Evolutionary conservation across 1,284 basidiomycete species (phyloP).

Genomic region (Vanrija sp.): DNA sequence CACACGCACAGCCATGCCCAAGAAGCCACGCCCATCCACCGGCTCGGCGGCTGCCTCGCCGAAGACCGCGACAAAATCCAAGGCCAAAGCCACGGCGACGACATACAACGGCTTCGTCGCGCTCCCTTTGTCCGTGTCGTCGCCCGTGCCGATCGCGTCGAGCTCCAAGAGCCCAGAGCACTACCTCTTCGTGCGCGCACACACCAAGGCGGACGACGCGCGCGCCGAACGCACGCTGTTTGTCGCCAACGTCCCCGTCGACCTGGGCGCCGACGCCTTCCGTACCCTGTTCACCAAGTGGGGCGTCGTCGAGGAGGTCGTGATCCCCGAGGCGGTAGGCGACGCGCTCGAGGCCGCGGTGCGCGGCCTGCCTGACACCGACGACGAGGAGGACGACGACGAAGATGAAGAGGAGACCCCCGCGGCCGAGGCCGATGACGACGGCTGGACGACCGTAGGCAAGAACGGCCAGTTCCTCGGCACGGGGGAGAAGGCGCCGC

Average conservation of each 20-base stretch:
- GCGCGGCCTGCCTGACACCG: constrained; percentile 29
- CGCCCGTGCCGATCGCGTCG: constrained; percentile 20
- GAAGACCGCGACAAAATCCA: neutral
- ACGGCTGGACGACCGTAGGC: neutral
- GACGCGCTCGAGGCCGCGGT: constrained; percentile 38
- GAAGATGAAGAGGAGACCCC: constrained; percentile 40
- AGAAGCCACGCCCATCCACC: neutral
- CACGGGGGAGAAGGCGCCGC: constrained; percentile 45
- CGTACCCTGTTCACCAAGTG: constrained; percentile 65
- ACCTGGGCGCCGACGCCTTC: constrained; percentile 73
- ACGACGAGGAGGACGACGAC: constrained; percentile 50
- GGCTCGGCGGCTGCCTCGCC: neutral
- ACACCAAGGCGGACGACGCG: constrained; percentile 32
- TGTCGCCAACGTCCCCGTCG: constrained; percentile 77
- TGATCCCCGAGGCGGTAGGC: constrained; percentile 51
- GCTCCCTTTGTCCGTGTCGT: constrained; percentile 28
- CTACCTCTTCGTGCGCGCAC: constrained; percentile 41
- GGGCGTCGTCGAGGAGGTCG: constrained; percentile 70
- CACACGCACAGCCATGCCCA: neutral
- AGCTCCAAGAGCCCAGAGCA: constrained; percentile 24
- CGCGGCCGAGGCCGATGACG: constrained; percentile 45
- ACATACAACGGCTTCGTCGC: constrained; percentile 36
- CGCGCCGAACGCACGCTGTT: constrained; percentile 64
- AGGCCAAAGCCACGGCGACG: neutral
- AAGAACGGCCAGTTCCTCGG: constrained; percentile 49